Evolutionary conservation across 129 eudicot genomes (phyloP).

Genomic region (Escallonia rubra): DNA sequence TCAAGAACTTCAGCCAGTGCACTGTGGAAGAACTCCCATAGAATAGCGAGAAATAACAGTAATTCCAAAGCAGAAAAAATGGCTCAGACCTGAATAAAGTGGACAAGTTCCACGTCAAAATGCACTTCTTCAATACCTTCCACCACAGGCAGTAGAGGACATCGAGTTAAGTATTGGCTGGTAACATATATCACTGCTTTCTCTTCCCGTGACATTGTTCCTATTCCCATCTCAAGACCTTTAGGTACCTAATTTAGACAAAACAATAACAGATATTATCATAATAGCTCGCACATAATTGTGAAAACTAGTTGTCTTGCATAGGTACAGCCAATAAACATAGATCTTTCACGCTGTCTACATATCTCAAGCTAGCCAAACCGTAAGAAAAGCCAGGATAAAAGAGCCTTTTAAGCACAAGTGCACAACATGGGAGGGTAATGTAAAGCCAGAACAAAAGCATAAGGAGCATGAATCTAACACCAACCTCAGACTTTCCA

Average conservation of each 20-base stretch:
- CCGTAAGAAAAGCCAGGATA: neutral
- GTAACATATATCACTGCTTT: slow-evolving; percentile 78
- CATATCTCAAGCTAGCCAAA: slow-evolving; percentile 3
- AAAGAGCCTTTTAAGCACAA: neutral
- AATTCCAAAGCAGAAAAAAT: neutral
- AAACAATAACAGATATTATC: neutral
- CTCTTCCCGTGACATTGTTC: slow-evolving; percentile 92
- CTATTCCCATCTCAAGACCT: slow-evolving; percentile 98
- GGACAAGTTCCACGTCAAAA: slow-evolving; percentile 93
- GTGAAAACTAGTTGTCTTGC: neutral
- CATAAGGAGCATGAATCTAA: neutral
- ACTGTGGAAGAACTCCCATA: no score
- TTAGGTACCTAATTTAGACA: slow-evolving; percentile 58
- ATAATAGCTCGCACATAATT: neutral
- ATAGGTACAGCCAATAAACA: neutral
- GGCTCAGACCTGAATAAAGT: slow-evolving; percentile 78
- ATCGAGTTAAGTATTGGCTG: slow-evolving; percentile 52
- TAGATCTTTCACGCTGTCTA: slow-evolving; percentile 1
- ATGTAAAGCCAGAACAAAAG: slow-evolving; percentile 1
- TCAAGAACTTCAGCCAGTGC: no score
- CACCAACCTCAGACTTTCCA: slow-evolving; percentile 84
- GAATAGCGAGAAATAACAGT: neutral
- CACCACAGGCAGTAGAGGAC: slow-evolving; percentile 49
- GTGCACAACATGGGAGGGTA: neutral
- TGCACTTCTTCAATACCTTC: slow-evolving; percentile 74